Conservation (phyloP, 139 green algal species). For the Nannochloris sp. region DNA sequence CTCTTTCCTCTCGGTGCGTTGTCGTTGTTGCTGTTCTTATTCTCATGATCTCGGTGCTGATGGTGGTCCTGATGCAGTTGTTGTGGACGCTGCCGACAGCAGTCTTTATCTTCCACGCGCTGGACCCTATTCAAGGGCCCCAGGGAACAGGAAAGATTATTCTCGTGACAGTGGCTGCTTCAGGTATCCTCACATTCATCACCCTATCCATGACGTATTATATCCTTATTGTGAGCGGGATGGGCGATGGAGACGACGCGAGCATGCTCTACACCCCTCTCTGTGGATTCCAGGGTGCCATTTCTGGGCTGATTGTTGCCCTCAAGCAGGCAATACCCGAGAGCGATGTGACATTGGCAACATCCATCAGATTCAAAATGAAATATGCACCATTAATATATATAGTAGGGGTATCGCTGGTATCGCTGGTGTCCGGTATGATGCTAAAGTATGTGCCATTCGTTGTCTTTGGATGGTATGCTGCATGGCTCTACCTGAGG, state of each 20-base stretch:
- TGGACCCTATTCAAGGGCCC: conserved; percentile 78
- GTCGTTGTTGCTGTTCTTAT: no score
- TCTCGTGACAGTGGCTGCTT: conserved; percentile 32
- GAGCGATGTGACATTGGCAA: conserved; percentile 65
- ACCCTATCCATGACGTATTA: conserved; percentile 53
- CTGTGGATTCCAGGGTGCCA: conserved; percentile 76
- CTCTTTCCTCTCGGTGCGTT: conserved; percentile 17
- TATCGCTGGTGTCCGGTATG: conserved; percentile 9
- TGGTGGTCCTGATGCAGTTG: not conserved
- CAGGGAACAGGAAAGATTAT: conserved; percentile 76
- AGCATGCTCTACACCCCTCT: conserved; percentile 49
- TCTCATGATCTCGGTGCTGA: no score
- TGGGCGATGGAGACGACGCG: not conserved
- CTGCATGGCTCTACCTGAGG: conserved; percentile 81
- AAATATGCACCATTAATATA: conserved; percentile 63
- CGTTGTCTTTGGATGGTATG: conserved; percentile 63
- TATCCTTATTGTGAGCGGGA: not conserved
- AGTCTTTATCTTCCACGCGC: not conserved
- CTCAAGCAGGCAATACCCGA: conserved; percentile 90
- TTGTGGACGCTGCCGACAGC: not conserved
- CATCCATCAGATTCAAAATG: conserved; percentile 51
- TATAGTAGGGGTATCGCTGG: conserved; percentile 17
- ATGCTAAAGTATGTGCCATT: conserved; percentile 53
- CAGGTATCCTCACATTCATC: conserved; percentile 45
- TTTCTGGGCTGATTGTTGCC: conserved; percentile 73